These are phyloP conservation scores for Rhizopus sp. DNA, from an alignment of 371 early-diverging fungal genomes.

Conservation along the genomic window DNA sequence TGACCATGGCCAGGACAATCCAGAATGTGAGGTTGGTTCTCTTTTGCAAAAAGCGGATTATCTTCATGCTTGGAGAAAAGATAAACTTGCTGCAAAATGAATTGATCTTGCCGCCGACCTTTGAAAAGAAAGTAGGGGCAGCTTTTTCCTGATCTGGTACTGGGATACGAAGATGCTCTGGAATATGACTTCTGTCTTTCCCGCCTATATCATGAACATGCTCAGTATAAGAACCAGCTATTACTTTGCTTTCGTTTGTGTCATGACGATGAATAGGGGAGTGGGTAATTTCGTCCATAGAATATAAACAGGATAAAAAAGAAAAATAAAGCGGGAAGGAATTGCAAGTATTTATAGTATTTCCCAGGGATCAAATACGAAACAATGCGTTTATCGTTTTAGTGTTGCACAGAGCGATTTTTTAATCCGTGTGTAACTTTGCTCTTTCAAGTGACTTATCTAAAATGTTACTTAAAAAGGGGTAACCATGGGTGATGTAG, in stretches of 20 bases:
- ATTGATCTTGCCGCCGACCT: neutral
- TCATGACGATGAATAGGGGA: conserved; percentile 4
- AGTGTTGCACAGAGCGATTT: neutral
- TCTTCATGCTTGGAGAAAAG: neutral
- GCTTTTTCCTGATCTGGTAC: neutral
- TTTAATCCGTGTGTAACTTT: too few species aligned
- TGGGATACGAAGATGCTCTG: conserved; percentile 24
- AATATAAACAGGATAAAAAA: neutral
- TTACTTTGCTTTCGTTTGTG: conserved; percentile 6
- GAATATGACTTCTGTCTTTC: conserved; percentile 9
- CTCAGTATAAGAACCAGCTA: conserved; percentile 23
- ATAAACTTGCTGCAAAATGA: neutral
- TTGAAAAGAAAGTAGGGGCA: conserved; percentile 6
- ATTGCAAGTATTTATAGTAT: neutral
- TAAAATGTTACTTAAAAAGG: neutral
- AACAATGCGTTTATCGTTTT: neutral
- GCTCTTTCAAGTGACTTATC: neutral
- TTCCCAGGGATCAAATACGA: neutral
- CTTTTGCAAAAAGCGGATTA: conserved; percentile 11
- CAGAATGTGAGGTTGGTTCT: conserved; percentile 61
- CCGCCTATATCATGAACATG: neutral
- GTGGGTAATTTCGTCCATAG: conserved; percentile 16
- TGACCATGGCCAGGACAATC: conserved; percentile 59
- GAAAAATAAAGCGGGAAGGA: neutral
- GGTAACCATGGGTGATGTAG: neutral